Base-by-base conservation (phyloP, 2,329 filamentous ascomycete genomes). In the Pseudogymnoascus sp. region DNA sequence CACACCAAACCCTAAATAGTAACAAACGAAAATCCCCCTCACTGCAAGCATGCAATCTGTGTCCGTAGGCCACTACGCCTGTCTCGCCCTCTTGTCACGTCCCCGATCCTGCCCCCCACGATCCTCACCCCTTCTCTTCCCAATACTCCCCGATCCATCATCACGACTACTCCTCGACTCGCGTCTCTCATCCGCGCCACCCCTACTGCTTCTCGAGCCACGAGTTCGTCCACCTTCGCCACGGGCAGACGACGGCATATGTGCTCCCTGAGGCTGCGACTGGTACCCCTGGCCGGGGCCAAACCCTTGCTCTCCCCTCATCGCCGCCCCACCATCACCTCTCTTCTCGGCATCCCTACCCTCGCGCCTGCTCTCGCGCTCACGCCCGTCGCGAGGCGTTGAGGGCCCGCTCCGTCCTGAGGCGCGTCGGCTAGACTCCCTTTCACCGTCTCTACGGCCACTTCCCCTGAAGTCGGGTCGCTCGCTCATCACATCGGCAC, bases 231-330 rank as follows among this genome's bases (percentile, higher is more conserved):
- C 27, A 27, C 45, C 45, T n/a, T 52, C 45, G 27, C 27, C 27
- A 5, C 45, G 45, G 8, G 5, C 12, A 33, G 45, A 31, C 8
- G 45, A 9, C 15, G 45, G 45, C 35, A 63, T 74, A 40, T 37
- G 60, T 8, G 61, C 69, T 61, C 25, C 72, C 52, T 60, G 70
- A 60, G 76, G 75, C 5, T 78, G 45, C 2, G 45, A 13, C 27
- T 31, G 45, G 78, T 63, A 66, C 65, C 0, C 60, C 78, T 7
- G 78, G 77, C 66, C 73, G 75, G 2, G 27, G 27, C 35, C 58
- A 13, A 35, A 35, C 7, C 62, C 29, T 33, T 63, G 60, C 10
- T 63, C 62, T 13, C 55, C 40, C 13, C 60, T 55, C 18, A 60
- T 58, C 25, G 55, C 33, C 6, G 42, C 58, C 5, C 61, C 37